Conservation (phyloP, 768 basidiomycete species). For the Megacollybia marginata region DNA sequence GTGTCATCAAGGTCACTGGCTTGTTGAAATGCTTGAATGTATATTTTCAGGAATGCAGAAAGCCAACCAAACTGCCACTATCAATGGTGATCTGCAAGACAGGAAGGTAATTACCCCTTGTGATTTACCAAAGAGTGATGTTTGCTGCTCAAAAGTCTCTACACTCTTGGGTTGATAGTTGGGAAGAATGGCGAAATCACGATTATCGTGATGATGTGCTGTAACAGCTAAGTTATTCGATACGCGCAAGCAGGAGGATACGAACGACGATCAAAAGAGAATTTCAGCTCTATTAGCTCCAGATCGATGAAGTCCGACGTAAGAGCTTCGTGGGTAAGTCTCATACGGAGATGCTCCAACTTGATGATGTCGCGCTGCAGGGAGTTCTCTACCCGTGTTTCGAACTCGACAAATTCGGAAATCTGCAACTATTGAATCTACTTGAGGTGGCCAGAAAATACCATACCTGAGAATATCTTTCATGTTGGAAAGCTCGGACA, state of each 20-base stretch:
- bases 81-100: neutral
- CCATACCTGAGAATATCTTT: conserved; percentile 77
- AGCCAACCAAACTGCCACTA: conserved; percentile 61
- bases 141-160: conserved; percentile 57
- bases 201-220: conserved; percentile 79
- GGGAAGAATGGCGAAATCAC: conserved; percentile 73
- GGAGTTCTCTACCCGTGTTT: conserved; percentile 76
- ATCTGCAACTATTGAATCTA: conserved; percentile 38
- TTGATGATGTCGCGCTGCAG: conserved; percentile 78
- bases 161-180: conserved; percentile 63
- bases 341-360: conserved; percentile 82
- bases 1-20: conserved; percentile 76
- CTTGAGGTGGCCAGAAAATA: neutral
- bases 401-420: conserved; percentile 77
- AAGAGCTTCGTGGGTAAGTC: conserved; percentile 65
- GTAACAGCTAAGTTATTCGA: conserved; percentile 2
- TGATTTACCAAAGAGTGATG: conserved; percentile 52
- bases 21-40: conserved; percentile 71
- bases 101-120: conserved; percentile 42
- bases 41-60: conserved; percentile 61
- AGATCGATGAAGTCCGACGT: conserved; percentile 68
- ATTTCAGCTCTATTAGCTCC: conserved; percentile 79
- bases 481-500: conserved; percentile 66
- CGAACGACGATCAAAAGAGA: conserved; percentile 71
- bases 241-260: conserved; percentile 7